Conservation (phyloP, 2,329 filamentous ascomycete species). For the Paecilomyces fulvus region DNA sequence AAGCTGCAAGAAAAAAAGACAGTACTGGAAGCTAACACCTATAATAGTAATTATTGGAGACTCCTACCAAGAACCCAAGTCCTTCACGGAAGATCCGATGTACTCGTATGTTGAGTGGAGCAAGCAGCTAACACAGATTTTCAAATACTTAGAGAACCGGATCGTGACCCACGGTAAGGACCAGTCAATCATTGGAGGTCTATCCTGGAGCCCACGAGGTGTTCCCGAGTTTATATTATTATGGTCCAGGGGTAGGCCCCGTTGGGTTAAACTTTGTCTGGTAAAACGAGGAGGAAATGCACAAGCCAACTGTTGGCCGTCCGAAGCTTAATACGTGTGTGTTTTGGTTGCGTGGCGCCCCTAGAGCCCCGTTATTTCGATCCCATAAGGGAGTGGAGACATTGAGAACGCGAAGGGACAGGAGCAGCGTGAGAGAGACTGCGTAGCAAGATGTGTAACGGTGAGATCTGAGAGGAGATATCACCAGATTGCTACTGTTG, state of each 20-base stretch:
- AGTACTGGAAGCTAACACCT: background rate
- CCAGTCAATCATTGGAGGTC: background rate
- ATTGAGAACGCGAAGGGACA: background rate
- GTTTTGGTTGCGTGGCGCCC: background rate
- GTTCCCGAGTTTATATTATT: background rate
- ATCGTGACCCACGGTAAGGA: background rate
- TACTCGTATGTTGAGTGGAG: background rate
- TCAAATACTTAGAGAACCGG: background rate
- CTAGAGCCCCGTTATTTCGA: background rate
- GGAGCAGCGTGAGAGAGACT: background rate
- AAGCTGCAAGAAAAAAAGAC: background rate
- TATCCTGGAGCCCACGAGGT: background rate
- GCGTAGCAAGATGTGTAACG: background rate
- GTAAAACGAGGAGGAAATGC: background rate
- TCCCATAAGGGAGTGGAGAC: background rate
- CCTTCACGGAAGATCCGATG: background rate
- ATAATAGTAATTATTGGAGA: background rate
- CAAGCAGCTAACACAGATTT: background rate
- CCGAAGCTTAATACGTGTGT: background rate
- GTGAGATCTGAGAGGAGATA: background rate
- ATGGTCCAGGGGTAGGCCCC: background rate
- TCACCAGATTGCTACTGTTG: background rate
- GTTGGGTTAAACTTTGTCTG: background rate
- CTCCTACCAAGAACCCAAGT: background rate
- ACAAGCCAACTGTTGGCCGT: background rate